Percentiles rank a stretch among this genome's conserved stretches.
Evolutionary conservation across 352 stramenopile genomes (phyloP).

Genomic region (Phytophthora pistaciae): DNA sequence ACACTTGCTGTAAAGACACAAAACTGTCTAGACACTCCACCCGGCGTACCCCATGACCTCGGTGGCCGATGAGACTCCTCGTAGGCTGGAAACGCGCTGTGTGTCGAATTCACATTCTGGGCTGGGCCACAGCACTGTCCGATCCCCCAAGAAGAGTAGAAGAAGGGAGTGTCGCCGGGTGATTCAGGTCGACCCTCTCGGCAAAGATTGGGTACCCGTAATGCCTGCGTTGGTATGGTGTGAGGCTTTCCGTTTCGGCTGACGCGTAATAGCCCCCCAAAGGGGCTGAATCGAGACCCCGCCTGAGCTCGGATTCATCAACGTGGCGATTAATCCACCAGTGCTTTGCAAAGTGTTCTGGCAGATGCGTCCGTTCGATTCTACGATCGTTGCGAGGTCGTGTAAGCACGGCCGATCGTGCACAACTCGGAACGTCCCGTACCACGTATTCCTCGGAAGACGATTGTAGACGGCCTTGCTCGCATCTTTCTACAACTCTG

Average conservation of each 20-base stretch:
- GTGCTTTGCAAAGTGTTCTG: constrained; percentile 2
- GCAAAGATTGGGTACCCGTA: background rate
- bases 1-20: too few relatives aligned
- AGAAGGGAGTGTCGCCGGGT: background rate
- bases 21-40: too few relatives aligned
- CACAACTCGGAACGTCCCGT: constrained; percentile 1
- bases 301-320: too few relatives aligned
- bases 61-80: too few relatives aligned
- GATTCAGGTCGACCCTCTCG: background rate
- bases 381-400: background rate
- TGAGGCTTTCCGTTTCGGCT: too few relatives aligned
- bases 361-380: constrained; percentile 9
- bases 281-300: background rate
- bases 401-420: constrained; percentile 7
- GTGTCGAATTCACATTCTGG: too few relatives aligned
- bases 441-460: constrained; percentile 1
- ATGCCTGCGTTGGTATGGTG: too few relatives aligned
- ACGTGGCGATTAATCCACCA: constrained; percentile 1
- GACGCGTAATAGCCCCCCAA: background rate
- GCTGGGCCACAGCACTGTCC: too few relatives aligned
- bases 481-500: constrained; percentile 1
- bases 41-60: too few relatives aligned
- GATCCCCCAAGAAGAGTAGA: too few relatives aligned
- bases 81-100: too few relatives aligned
- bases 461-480: background rate